Percentiles rank a stretch among this genome's conserved stretches.
Conservation (phyloP, 192 early-diverging fungal species). For the Podila minutissima region DNA sequence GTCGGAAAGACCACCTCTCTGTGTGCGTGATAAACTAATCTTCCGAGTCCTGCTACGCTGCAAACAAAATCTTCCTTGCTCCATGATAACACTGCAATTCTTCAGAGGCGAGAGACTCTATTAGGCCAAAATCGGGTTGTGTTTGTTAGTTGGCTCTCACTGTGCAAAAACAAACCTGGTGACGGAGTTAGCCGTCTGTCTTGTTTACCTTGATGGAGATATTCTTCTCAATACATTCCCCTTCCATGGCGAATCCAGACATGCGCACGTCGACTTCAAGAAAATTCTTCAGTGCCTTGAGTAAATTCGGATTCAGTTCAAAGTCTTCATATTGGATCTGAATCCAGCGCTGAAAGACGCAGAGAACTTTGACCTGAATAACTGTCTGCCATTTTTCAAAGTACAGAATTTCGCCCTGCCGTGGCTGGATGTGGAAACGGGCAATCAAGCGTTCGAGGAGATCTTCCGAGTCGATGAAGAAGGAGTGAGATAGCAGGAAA, state of each 20-base stretch:
- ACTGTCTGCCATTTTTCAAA: slow-evolving; percentile 55
- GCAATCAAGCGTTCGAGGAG: slow-evolving; percentile 66
- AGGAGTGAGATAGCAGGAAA: slow-evolving; percentile 66
- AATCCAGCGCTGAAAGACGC: slow-evolving; percentile 71
- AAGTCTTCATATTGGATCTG: slow-evolving; percentile 71
- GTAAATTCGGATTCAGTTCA: slow-evolving; percentile 49
- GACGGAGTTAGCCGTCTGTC: too few species aligned
- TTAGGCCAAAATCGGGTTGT: not conserved
- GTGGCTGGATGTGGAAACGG: slow-evolving; percentile 65
- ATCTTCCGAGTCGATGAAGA: slow-evolving; percentile 66
- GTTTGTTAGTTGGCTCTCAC: too few species aligned
- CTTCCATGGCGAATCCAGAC: slow-evolving; percentile 58
- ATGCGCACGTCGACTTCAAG: slow-evolving; percentile 51
- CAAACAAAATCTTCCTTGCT: slow-evolving; percentile 41
- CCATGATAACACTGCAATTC: slow-evolving; percentile 50
- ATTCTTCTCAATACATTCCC: slow-evolving; percentile 43
- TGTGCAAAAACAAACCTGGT: too few species aligned
- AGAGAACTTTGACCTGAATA: slow-evolving; percentile 69
- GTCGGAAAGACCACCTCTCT: not conserved
- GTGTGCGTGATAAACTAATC: slow-evolving; percentile 18
- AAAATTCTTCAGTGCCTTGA: slow-evolving; percentile 58
- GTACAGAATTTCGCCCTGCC: slow-evolving; percentile 51
- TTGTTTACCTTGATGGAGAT: slow-evolving; percentile 22
- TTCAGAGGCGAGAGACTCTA: slow-evolving; percentile 39
- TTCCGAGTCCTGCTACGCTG: slow-evolving; percentile 43